Conservation (phyloP, 2,329 filamentous ascomycete species). For the Cladosporium sp. region DNA sequence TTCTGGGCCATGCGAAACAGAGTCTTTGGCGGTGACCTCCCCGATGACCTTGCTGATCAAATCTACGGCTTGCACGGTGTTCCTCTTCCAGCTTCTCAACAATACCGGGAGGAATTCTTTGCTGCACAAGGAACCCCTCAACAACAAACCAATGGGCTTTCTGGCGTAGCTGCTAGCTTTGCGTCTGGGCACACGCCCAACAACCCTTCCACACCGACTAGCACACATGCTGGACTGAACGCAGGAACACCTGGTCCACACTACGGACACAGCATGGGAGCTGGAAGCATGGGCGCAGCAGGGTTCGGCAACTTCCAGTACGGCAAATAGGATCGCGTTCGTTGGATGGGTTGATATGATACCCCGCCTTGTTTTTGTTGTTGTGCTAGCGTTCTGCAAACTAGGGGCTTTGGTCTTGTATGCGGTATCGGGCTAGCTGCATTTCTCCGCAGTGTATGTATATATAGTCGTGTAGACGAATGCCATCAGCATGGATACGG, state of each 20-base stretch:
- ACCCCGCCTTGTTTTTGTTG: conserved; percentile 3
- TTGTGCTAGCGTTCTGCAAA: conserved; percentile 6
- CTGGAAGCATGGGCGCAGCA: conserved; percentile 64
- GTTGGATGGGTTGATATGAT: conserved; percentile 9
- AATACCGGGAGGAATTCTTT: conserved; percentile 37
- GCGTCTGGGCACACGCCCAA: conserved; percentile 36
- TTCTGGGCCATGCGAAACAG: conserved; percentile 91
- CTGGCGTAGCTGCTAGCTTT: conserved; percentile 25
- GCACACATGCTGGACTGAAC: conserved; percentile 42
- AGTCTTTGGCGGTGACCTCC: conserved; percentile 79
- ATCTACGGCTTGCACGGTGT: conserved; percentile 83
- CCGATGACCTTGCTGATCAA: conserved; percentile 77
- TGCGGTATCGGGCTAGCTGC: neutral
- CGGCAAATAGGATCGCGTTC: conserved; percentile 13
- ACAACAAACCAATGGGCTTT: conserved; percentile 22
- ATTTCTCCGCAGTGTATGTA: neutral
- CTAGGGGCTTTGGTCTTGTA: neutral
- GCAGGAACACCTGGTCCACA: conserved; percentile 31
- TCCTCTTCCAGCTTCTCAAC: conserved; percentile 53
- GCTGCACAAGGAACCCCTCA: conserved; percentile 39
- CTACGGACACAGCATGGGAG: conserved; percentile 14
- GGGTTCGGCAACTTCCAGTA: conserved; percentile 67
- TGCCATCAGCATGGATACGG: neutral
- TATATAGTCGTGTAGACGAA: conserved; percentile 1
- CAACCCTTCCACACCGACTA: conserved; percentile 65